Base-by-base conservation (phyloP, 2,329 filamentous ascomycete species). In the Fusarium dlaminii region DNA sequence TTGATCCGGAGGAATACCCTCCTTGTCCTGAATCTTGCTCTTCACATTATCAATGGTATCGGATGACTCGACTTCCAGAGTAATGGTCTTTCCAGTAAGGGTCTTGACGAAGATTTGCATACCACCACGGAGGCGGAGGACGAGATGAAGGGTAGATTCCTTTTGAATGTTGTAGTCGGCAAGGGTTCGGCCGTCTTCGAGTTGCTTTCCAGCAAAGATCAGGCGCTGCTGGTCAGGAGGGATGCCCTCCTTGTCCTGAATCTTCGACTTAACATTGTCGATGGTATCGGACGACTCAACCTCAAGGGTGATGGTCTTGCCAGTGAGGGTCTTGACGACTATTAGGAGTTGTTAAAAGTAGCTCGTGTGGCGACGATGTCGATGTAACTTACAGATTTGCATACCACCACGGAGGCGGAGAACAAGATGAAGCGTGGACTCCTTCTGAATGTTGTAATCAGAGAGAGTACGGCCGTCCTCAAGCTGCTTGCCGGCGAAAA, bases 121-220 rank as follows among this genome's bases (percentile, higher is more conserved):
- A 83, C 94, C 94, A 87, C 94, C 94, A 85, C 94, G 94, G 10
- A 96, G 93, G 83, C 94, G 93, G 58, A 97, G 92, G 69, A 96
- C 94, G 56, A 96, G 86, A 80, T 96, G 94, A 4, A 97, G 91
- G 4, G 94, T 97, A 0, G 90, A 93, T 82, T 97, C 94, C 87
- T 97, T 97, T 85, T 98, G 95, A 60, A 98, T 98, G 86, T 97
- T 97, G 90, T 98, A 98, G 83, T 97, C 95, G 70, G 90, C 92
- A 0, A 97, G 88, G 34, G 95, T 97, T 61, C 95, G 94, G 72
- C 95, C 95, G 77, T 98, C 95, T 83, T 98, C 95, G 17, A 98
- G 90, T 83, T 98, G 95, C 89, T 98, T 98, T 65, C 95, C 95
- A 56, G 95, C 95, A 78, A 98, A 98, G 82, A 98, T 98, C 75